Evolutionary conservation across 1,284 basidiomycete species (phyloP).

Genomic region (Pholiota adiposa): DNA sequence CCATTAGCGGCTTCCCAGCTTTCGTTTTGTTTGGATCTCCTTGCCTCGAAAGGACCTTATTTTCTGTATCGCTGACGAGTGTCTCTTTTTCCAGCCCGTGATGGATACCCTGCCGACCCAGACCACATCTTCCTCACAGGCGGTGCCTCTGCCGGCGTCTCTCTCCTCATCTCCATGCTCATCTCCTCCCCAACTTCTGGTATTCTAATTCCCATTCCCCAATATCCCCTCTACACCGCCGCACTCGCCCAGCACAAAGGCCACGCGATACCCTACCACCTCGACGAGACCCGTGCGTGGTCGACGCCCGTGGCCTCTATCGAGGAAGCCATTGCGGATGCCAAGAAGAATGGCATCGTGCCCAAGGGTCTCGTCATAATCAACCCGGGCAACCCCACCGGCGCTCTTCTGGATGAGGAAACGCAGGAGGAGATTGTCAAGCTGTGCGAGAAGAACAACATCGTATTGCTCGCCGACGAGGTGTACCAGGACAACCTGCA

Average conservation of each 20-base stretch:
- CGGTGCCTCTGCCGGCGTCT: conserved; percentile 93
- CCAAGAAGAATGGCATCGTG: conserved; percentile 63
- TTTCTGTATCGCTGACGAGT: not conserved
- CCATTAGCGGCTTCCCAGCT: too few relatives aligned
- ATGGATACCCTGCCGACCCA: conserved; percentile 85
- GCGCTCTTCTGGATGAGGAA: conserved; percentile 72
- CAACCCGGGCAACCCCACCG: conserved; percentile 97
- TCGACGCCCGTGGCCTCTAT: conserved; percentile 80
- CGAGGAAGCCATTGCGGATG: conserved; percentile 69
- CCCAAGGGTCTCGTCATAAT: conserved; percentile 91
- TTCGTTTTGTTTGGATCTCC: not conserved
- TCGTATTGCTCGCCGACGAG: conserved; percentile 93
- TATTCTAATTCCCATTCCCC: conserved; percentile 95
- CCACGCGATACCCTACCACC: conserved; percentile 86
- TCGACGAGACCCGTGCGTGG: conserved; percentile 87
- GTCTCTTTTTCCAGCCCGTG: conserved; percentile 64
- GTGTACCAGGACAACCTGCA: conserved; percentile 96
- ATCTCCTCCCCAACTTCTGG: conserved; percentile 72
- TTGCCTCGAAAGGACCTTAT: not conserved
- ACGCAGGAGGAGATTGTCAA: conserved; percentile 79
- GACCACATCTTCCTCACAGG: conserved; percentile 92
- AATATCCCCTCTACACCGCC: conserved; percentile 97
- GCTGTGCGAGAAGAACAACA: conserved; percentile 83
- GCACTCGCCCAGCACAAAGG: conserved; percentile 88
- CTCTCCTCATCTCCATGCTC: conserved; percentile 85